A percentile compares a stretch with the other conserved stretches of the same genome.
These are phyloP conservation scores for Speleostelium caveatum DNA, from an alignment of 78 protist species.

Conservation along the genomic window DNA sequence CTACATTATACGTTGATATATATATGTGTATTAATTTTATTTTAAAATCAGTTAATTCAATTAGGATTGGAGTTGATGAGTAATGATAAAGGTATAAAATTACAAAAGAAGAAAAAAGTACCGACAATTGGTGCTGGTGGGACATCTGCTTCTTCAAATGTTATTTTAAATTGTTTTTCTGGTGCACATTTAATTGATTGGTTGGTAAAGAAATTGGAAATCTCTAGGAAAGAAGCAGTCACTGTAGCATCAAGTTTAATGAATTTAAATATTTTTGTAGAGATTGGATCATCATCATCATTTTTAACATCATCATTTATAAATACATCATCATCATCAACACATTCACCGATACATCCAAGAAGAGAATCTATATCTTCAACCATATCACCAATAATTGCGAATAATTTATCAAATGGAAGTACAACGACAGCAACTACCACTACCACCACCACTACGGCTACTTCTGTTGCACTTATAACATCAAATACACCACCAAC, in stretches of 20 bases:
- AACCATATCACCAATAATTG: neutral
- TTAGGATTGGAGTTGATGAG: constrained; percentile 56
- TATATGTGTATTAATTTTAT: no score
- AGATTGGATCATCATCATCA: constrained; percentile 8
- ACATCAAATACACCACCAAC: neutral
- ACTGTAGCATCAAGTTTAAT: constrained; percentile 8
- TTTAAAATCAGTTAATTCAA: constrained; percentile 23
- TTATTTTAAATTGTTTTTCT: constrained; percentile 56
- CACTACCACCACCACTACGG: neutral
- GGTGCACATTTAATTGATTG: constrained; percentile 69
- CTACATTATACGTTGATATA: no score
- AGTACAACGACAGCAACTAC: neutral
- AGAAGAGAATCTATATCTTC: no score
- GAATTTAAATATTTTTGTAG: constrained; percentile 70
- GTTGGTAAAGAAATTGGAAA: constrained; percentile 35
- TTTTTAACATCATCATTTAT: constrained; percentile 22
- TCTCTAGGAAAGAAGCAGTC: constrained; percentile 19
- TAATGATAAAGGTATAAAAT: constrained; percentile 62
- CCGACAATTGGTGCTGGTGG: neutral
- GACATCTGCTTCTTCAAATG: no score
- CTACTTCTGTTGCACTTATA: no score
- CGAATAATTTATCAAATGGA: neutral
- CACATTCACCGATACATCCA: no score
- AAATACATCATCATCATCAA: constrained; percentile 10
- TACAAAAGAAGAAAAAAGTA: constrained; percentile 50